A percentile compares a stretch with the other conserved stretches of the same genome.
These are phyloP conservation scores for Ophiostoma sp. DNA, from an alignment of 2,329 filamentous ascomycete species.

Conservation along the genomic window DNA sequence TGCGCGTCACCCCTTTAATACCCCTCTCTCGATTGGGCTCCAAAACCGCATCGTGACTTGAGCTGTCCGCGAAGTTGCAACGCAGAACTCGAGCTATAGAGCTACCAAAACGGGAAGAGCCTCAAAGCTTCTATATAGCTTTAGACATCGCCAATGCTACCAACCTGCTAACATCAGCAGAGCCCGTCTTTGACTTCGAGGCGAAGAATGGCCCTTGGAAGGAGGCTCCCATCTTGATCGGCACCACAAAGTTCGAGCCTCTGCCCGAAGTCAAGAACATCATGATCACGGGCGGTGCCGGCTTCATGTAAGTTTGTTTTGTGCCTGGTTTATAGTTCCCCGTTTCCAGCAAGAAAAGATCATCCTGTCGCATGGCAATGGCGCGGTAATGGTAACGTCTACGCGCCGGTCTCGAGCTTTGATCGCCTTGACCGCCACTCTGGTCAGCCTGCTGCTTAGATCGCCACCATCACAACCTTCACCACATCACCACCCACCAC, in stretches of 20 bases:
- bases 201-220: constrained; percentile 64
- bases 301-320: constrained; percentile 66
- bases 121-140: not conserved
- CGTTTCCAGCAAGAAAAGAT: not conserved
- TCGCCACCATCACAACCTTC: not conserved
- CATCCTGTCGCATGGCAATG: not conserved
- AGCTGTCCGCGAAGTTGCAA: not conserved
- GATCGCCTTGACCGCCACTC: not conserved
- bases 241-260: constrained; percentile 65
- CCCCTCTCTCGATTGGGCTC: constrained; percentile 11
- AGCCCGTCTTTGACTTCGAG: constrained; percentile 41
- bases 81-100: not conserved
- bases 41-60: not conserved
- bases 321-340: constrained; percentile 30
- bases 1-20: constrained; percentile 10
- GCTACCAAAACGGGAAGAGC: not conserved
- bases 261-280: constrained; percentile 69
- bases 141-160: not conserved
- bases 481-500: not conserved
- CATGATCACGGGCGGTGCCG: constrained; percentile 76
- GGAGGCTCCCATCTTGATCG: constrained; percentile 63
- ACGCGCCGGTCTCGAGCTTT: not conserved
- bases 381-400: not conserved
- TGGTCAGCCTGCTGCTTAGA: not conserved
- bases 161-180: constrained; percentile 22